A percentile compares a stretch with the other conserved stretches of the same genome.
Evolutionary conservation across 129 eudicot genomes (phyloP).

Genomic region (Flaveria sonorensis): DNA sequence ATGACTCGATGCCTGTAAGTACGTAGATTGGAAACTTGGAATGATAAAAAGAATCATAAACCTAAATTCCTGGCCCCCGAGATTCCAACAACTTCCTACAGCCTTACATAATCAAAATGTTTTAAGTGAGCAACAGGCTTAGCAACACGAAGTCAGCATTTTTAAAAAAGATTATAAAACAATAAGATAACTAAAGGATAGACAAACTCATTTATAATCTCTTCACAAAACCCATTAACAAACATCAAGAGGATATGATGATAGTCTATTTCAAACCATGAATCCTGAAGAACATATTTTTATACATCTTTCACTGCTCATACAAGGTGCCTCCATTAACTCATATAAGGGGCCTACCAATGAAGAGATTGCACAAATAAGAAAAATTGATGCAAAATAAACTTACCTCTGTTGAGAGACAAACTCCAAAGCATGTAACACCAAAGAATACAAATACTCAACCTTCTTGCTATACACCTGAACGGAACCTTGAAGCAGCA

Average conservation of each 20-base stretch:
- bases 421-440: conserved; percentile 83
- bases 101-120: background rate
- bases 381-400: background rate
- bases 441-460: conserved; percentile 86
- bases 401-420: conserved; percentile 78
- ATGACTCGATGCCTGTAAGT: background rate
- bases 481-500: conserved; percentile 85
- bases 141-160: background rate
- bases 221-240: background rate
- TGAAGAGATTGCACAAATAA: background rate
- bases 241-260: no score
- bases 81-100: background rate
- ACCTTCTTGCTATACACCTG: conserved; percentile 96
- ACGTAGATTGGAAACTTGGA: background rate
- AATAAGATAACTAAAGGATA: background rate
- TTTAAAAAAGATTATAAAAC: background rate
- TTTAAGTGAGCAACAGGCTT: background rate
- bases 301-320: no score
- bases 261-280: no score
- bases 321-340: no score
- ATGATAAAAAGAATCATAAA: background rate
- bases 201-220: background rate
- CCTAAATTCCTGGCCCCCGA: background rate
- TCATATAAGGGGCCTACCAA: background rate
- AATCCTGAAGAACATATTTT: no score